Evolutionary conservation across 495 filamentous ascomycete species (phyloP), one percentile per base, ranked within the genome.

Genomic region (Podospora anserina): DNA sequence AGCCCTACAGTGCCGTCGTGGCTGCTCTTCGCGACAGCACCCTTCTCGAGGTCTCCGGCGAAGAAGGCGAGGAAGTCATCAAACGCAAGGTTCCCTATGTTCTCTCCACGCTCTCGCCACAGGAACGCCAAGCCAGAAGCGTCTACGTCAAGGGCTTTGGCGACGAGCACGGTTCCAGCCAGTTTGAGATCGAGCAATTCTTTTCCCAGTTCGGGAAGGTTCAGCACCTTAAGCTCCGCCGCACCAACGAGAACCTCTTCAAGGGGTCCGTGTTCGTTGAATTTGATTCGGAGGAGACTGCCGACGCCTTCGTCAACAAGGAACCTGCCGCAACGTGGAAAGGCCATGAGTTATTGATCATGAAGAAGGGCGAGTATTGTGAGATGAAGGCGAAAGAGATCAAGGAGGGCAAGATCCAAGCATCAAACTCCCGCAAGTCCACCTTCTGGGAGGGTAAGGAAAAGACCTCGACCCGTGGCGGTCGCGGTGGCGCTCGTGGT

Each of bases 241-340:
- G 96, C 66, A 81, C 84, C n/a, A 68, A 80, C 16, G 70, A 81
- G 32, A 88, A 87, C 72, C 71, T 76, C 26, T 98, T 97, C 86
- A 99, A 99, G 84, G 92, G 92, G 55, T 96, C 92, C 63, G 89
- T 97, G 28, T 98, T 97, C 73, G 93, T 97, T 63, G 94, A 97
- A 79, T 98, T 97, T 76, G 82, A 82, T 39, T 84, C 85, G 63
- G 88, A 90, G 68, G 91, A 94, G 61, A 85, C 87, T 27, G 88
- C 90, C 71, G 82, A 92, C 74, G 85, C 85, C 18, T 98, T 98
- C 80, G 81, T 96, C 56, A 87, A 82, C 1, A 79, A 93, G 7
- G 88, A 94, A 54, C 87, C 90, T n/a, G 89, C 91, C 77, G 94
- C 94, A 62, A 86, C 88, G 70, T 97, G 88, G 87, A 88, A 93